Percentiles rank a stretch among this genome's conserved stretches.
These are phyloP conservation scores for Fusarium coffeatum DNA, from an alignment of 2,329 filamentous ascomycete species.

Conservation along the genomic window DNA sequence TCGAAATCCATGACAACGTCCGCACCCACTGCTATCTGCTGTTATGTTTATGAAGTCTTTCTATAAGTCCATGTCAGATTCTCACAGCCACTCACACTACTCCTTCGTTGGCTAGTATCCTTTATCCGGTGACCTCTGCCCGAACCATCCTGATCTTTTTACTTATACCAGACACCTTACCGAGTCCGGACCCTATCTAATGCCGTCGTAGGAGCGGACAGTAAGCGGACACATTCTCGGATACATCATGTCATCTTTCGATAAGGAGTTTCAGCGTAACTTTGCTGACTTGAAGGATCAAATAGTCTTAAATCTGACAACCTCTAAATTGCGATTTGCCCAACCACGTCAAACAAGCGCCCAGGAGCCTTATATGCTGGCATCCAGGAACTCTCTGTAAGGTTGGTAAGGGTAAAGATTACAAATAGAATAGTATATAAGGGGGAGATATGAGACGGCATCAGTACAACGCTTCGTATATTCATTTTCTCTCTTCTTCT, in stretches of 20 bases:
- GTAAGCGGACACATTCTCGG: conserved; percentile 21
- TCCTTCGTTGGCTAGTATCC: too few relatives aligned
- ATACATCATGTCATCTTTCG: not conserved
- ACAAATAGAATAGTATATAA: conserved; percentile 18
- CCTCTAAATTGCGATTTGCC: not conserved
- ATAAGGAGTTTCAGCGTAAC: not conserved
- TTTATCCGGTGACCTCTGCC: not conserved
- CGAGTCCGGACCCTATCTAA: not conserved
- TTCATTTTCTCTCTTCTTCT: not conserved
- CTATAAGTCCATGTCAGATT: not conserved
- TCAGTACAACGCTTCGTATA: not conserved
- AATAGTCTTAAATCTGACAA: conserved; percentile 21
- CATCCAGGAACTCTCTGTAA: not conserved
- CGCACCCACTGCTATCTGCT: not conserved
- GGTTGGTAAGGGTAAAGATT: not conserved
- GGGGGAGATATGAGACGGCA: not conserved
- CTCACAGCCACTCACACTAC: not conserved
- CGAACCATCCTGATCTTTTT: not conserved
- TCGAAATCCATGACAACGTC: not conserved
- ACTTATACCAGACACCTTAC: conserved; percentile 7
- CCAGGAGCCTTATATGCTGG: not conserved
- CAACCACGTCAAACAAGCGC: conserved; percentile 11
- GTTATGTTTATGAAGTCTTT: not conserved
- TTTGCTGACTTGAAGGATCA: not conserved
- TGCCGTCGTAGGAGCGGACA: not conserved